Percentiles rank a stretch among this genome's conserved stretches.
These are phyloP conservation scores for Candida rishiriensis DNA, from an alignment of 805 yeast genomes.

Conservation along the genomic window DNA sequence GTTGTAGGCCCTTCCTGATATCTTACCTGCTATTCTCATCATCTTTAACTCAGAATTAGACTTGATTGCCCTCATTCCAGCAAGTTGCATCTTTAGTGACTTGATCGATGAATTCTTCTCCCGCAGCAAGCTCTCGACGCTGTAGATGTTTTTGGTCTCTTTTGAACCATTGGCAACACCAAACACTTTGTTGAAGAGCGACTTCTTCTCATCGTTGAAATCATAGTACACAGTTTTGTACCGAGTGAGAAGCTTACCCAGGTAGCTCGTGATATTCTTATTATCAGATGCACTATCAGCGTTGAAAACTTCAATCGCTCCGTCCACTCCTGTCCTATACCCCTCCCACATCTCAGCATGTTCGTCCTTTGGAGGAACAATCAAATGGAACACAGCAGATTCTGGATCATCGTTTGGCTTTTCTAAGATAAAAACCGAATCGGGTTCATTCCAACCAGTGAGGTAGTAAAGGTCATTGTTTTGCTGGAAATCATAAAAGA, in stretches of 20 bases:
- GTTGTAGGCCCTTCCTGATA: constrained; percentile 81
- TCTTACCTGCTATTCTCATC: constrained; percentile 78
- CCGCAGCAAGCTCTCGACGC: constrained; percentile 23
- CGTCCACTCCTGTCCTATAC: constrained; percentile 78
- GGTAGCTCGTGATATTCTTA: constrained; percentile 36
- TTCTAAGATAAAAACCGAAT: constrained; percentile 64
- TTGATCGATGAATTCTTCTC: constrained; percentile 34
- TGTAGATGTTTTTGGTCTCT: constrained; percentile 11
- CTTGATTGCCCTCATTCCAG: constrained; percentile 61
- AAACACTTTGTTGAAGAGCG: constrained; percentile 19
- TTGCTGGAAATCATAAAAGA: constrained; percentile 89
- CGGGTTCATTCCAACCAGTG: constrained; percentile 92
- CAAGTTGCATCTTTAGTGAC: constrained; percentile 39
- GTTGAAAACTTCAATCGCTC: constrained; percentile 78
- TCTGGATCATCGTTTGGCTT: constrained; percentile 50
- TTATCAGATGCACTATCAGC: constrained; percentile 70
- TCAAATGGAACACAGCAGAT: constrained; percentile 62
- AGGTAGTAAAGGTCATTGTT: constrained; percentile 82
- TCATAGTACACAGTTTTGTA: constrained; percentile 57
- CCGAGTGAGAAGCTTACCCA: constrained; percentile 44
- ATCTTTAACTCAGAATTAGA: constrained; percentile 70
- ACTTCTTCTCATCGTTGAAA: constrained; percentile 14
- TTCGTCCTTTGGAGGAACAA: constrained; percentile 80
- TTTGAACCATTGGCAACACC: constrained; percentile 8
- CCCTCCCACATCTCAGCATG: constrained; percentile 94